Conservation (phyloP, 352 stramenopile genomes). For the Phytopythium kandeliae region DNA sequence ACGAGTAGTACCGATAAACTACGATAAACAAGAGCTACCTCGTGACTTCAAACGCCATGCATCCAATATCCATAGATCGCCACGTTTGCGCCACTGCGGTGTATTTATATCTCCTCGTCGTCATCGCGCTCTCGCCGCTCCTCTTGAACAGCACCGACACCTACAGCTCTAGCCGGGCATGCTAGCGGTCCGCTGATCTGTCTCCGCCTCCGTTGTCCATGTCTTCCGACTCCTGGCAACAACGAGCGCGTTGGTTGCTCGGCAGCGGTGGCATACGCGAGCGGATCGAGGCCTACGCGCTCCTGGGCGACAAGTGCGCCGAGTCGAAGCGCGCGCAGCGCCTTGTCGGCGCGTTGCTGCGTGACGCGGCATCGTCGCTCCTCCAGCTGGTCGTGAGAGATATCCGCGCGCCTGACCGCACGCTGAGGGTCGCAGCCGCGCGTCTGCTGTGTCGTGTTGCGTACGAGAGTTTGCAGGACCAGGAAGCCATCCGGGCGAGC, state of each 20-base stretch:
- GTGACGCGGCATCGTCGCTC: slow-evolving; percentile 1
- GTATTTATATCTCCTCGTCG: too few relatives aligned
- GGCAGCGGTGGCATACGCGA: slow-evolving; percentile 17
- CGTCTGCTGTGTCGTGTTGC: slow-evolving; percentile 43
- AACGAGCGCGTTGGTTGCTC: slow-evolving; percentile 12
- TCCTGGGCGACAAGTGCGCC: slow-evolving; percentile 21
- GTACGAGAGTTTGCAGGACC: slow-evolving; percentile 42
- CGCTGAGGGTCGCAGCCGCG: slow-evolving; percentile 33
- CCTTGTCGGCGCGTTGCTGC: slow-evolving; percentile 35
- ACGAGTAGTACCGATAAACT: background rate
- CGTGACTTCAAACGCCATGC: too few relatives aligned
- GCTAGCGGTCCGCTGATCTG: background rate
- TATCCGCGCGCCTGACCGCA: slow-evolving; percentile 28
- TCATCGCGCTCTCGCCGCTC: too few relatives aligned
- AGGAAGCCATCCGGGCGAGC: slow-evolving; percentile 23
- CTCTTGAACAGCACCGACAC: too few relatives aligned
- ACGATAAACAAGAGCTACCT: too few relatives aligned
- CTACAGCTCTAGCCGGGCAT: too few relatives aligned
- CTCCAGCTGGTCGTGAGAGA: slow-evolving; percentile 24
- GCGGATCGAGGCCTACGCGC: slow-evolving; percentile 29
- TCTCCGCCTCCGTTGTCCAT: background rate
- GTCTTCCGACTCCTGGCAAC: slow-evolving; percentile 8
- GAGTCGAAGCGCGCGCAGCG: slow-evolving; percentile 38
- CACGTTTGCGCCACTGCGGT: too few relatives aligned
- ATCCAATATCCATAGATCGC: too few relatives aligned